Evolutionary conservation across 768 basidiomycete genomes (phyloP), one percentile per base, ranked within the genome.

Genomic region (Sarcodon sp.): DNA sequence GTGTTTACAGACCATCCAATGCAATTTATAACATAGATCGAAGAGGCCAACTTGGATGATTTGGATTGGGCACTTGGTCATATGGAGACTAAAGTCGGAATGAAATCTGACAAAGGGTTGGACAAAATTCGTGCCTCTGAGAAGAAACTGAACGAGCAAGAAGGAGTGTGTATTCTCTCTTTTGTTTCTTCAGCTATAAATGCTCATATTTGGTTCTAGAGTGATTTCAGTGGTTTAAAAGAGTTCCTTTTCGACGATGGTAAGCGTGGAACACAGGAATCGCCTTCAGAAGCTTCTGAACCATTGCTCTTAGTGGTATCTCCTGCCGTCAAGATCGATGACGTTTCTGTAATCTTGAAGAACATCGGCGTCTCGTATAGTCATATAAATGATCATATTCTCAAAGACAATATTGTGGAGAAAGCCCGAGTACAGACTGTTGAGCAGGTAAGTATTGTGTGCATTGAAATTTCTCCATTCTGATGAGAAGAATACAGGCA

Each of bases 11-110:
- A 43, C 32, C 38, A 3, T 6, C 37, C 36, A 34, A 12, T 21
- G 21, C 21, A 12, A 12, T 38, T 36, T 2, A 21, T 36, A 33
- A 12, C 34, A 27, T 43, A 90, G 87, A 90, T 92, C 38, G 87
- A 90, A 61, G 75, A 70, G 46, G 87, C 88, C 5, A 76, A 77
- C 43, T 56, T 89, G 4, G 70, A 74, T 6, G 79, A 91, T 52
- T 65, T 89, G 18, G 84, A 89, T 55, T 92, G 88, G 86, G 86
- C 84, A 0, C 64, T 89, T 36, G 73, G 76, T 4, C 77, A 87
- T 54, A 71, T 84, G 62, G 72, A 69, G n/a, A 67, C 66, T 5
- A 61, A 64, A 27, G 51, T 16, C 35, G 56, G 38, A 48, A 51
- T 15, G 65, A 64, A 44, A 54, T 59, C 43, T 54, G 47, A 2